phyloP scores from a whole-genome alignment of 805 yeast species.

The Wickerhamomyces bisporus region DNA sequence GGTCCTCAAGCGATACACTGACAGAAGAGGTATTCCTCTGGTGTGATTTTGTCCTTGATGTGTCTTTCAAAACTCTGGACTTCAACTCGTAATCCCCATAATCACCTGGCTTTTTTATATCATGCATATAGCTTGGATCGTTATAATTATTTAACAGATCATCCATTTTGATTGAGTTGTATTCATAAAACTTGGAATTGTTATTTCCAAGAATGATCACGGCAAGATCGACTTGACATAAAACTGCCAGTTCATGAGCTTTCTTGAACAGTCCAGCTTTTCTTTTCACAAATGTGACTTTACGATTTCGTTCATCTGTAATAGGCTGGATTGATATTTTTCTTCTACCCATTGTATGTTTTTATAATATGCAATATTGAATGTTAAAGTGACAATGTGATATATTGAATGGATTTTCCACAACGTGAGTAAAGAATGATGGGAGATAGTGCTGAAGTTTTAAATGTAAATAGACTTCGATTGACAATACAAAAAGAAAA shows the following conservation, averaged over 20 bases:
- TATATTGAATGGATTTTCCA: no score
- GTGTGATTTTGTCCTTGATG: slow-evolving; percentile 3
- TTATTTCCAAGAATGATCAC: slow-evolving; percentile 82
- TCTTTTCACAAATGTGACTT: slow-evolving; percentile 86
- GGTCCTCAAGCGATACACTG: slow-evolving; percentile 13
- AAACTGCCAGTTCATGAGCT: slow-evolving; percentile 61
- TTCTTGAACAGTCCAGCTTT: slow-evolving; percentile 88
- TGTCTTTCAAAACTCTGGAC: slow-evolving; percentile 19
- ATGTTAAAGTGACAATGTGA: no score
- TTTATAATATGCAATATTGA: not conserved
- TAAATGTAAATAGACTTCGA: no score
- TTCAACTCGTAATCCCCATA: slow-evolving; percentile 53
- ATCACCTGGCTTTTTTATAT: slow-evolving; percentile 58
- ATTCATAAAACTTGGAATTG: slow-evolving; percentile 75
- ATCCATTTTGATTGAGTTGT: slow-evolving; percentile 62
- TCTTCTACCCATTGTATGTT: slow-evolving; percentile 82
- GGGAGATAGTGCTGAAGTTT: no score
- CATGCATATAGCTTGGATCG: slow-evolving; percentile 36
- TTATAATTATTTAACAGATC: slow-evolving; percentile 41
- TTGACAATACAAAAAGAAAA: no score
- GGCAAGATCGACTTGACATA: slow-evolving; percentile 91
- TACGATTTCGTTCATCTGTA: slow-evolving; percentile 79
- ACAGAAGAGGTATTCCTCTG: slow-evolving; percentile 11
- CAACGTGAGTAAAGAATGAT: no score
- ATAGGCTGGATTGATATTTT: slow-evolving; percentile 92